Conservation (phyloP, 2,329 filamentous ascomycete genomes). For the Ceratocystiopsis brevicomis region DNA sequence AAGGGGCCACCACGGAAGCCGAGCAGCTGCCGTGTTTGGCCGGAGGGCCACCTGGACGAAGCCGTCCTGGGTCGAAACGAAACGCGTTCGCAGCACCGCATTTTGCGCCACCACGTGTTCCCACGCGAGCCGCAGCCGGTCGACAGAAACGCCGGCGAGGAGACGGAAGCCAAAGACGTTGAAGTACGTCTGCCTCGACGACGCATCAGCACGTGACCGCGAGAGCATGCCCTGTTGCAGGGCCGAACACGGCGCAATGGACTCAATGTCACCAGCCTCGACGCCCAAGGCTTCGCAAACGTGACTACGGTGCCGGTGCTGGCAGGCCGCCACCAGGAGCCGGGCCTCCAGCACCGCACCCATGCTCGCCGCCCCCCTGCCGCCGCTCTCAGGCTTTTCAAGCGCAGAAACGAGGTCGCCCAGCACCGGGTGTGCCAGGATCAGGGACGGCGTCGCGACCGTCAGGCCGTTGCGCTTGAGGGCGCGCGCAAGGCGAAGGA, state of each 20-base stretch:
- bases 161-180: slow-evolving; percentile 52
- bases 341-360: slow-evolving; percentile 26
- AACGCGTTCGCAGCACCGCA: slow-evolving; percentile 53
- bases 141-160: slow-evolving; percentile 20
- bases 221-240: slow-evolving; percentile 77
- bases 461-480: slow-evolving; percentile 46
- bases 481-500: slow-evolving; percentile 46
- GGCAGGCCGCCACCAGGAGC: slow-evolving; percentile 44
- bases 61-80: slow-evolving; percentile 55
- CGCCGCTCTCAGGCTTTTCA: slow-evolving; percentile 4
- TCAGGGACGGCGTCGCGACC: slow-evolving; percentile 43
- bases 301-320: slow-evolving; percentile 36
- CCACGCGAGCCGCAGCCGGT: slow-evolving; percentile 39
- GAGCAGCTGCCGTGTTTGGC: slow-evolving; percentile 5
- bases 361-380: background rate
- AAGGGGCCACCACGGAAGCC: slow-evolving; percentile 26
- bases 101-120: slow-evolving; percentile 27
- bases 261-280: slow-evolving; percentile 38
- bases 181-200: slow-evolving; percentile 44
- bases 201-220: slow-evolving; percentile 35
- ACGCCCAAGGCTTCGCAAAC: slow-evolving; percentile 35
- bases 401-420: slow-evolving; percentile 26
- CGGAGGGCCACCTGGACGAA: slow-evolving; percentile 53
- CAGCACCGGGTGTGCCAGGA: slow-evolving; percentile 44
- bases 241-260: slow-evolving; percentile 65